Percentiles rank a stretch among this genome's conserved stretches.
phyloP scores from a whole-genome alignment of 164 flowering plant genomes.

The Liquidambar formosana region DNA sequence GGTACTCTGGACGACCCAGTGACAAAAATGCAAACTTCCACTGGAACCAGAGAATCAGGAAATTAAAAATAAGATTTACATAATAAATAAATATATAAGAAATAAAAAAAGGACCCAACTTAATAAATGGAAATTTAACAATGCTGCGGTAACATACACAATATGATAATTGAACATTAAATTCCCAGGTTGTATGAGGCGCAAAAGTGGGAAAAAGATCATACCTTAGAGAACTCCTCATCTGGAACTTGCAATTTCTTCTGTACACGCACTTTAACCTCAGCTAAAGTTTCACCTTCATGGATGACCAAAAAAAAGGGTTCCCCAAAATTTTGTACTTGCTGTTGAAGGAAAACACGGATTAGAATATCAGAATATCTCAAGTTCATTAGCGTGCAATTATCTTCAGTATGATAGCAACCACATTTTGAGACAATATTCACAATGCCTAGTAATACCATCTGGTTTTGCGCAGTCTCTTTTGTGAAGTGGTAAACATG shows the following conservation, averaged over 20 bases:
- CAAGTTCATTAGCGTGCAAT: neutral
- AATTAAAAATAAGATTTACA: no score
- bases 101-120: neutral
- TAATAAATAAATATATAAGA: no score
- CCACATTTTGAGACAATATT: neutral
- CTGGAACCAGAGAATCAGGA: constrained; percentile 37
- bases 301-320: constrained; percentile 93
- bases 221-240: constrained; percentile 91
- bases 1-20: constrained; percentile 86
- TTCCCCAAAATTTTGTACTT: constrained; percentile 95
- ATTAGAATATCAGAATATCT: neutral
- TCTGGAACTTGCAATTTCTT: constrained; percentile 91
- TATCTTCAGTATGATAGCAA: neutral
- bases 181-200: neutral
- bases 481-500: constrained; percentile 95
- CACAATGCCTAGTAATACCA: constrained; percentile 36
- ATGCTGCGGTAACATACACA: neutral
- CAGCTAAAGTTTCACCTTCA: constrained; percentile 91
- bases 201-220: neutral
- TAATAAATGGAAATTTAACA: neutral
- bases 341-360: constrained; percentile 43
- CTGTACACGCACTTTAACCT: constrained; percentile 81
- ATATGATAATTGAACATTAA: neutral
- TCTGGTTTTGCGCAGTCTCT: constrained; percentile 81
- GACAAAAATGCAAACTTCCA: constrained; percentile 94